phyloP scores from a whole-genome alignment of 805 yeast genomes.

The Monosporozyma aerobia region DNA sequence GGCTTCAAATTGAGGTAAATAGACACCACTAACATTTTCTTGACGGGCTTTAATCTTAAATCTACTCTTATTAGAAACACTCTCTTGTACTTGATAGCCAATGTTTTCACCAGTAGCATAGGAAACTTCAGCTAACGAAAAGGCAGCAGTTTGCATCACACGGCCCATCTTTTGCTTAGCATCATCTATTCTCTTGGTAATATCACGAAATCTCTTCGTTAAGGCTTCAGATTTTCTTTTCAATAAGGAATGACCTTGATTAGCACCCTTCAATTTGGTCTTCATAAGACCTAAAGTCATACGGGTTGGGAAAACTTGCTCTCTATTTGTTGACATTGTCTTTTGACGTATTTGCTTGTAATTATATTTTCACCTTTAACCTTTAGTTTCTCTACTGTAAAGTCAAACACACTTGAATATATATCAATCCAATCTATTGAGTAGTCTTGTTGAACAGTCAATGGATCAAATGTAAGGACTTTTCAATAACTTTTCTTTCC shows the following conservation, averaged over 20 bases:
- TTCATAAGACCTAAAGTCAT: slow-evolving; percentile 96
- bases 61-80: slow-evolving; percentile 73
- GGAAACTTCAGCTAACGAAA: slow-evolving; percentile 92
- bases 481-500: neutral
- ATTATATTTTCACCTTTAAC: neutral
- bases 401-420: neutral
- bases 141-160: slow-evolving; percentile 97
- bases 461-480: neutral
- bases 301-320: slow-evolving; percentile 94
- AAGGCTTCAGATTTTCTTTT: slow-evolving; percentile 96
- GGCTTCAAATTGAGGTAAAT: slow-evolving; percentile 85
- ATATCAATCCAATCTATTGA: neutral
- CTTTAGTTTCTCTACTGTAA: neutral
- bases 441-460: neutral
- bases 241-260: slow-evolving; percentile 86
- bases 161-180: slow-evolving; percentile 96
- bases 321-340: slow-evolving; percentile 42
- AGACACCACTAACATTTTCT: slow-evolving; percentile 94
- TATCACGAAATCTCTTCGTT: slow-evolving; percentile 92
- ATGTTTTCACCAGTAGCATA: slow-evolving; percentile 97
- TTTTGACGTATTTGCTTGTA: neutral
- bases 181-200: slow-evolving; percentile 87
- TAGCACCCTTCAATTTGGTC: slow-evolving; percentile 92
- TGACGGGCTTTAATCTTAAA: slow-evolving; percentile 86
- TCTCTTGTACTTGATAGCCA: slow-evolving; percentile 91